Base-by-base conservation (phyloP, 2,329 filamentous ascomycete genomes). In the Ophiocordyceps camponoti-rufipedis region DNA sequence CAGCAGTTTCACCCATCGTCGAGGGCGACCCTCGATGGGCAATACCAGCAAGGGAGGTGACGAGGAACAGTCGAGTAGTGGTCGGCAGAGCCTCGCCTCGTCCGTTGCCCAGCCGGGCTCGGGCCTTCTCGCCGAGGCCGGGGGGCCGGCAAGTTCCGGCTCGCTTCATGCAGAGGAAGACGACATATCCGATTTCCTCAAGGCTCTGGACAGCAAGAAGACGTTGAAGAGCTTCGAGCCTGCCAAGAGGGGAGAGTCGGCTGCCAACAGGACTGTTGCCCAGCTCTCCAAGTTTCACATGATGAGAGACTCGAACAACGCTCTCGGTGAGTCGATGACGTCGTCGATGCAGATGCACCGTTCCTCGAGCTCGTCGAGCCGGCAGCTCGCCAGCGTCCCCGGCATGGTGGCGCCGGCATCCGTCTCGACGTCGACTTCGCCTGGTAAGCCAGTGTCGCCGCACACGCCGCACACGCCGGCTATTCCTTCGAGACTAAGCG, bases 381-480 rank as follows among this genome's bases (percentile, higher is more conserved):
- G 75, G 28, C 75, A 78, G 47, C 55, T 79, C 43, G 65, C 70
- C 10, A 76, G 75, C 49, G 70, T 78, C 3, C 73, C 75, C 3
- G 70, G 82, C 48, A 85, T 87, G 60, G 62, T 65, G 13, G 82
- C 85, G 45, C 71, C 87, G 1, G 82, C 81, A 5, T 86, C 84
- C 0, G 70, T 86, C 51, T 95, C 88, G 4, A 80, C 81, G 11
- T 89, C 85, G 1, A 89, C 87, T 1, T 95, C 88, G 10, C 88
- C 88, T 1, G 85, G 83, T 47, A 94, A 94, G 55, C 85, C 87
- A 0, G 74, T 93, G 16, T 94, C 86, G 3, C 87, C 84, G 10
- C 86, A 89, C 56, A 94, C 85, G 0, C 86, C 88, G 1, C 88
- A 96, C 56, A 94, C 87, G 0, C 91, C 91, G 4, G 87, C 88